Evolutionary conservation across 1,284 basidiomycete species (phyloP).

Genomic region (Puccinia hordei): DNA sequence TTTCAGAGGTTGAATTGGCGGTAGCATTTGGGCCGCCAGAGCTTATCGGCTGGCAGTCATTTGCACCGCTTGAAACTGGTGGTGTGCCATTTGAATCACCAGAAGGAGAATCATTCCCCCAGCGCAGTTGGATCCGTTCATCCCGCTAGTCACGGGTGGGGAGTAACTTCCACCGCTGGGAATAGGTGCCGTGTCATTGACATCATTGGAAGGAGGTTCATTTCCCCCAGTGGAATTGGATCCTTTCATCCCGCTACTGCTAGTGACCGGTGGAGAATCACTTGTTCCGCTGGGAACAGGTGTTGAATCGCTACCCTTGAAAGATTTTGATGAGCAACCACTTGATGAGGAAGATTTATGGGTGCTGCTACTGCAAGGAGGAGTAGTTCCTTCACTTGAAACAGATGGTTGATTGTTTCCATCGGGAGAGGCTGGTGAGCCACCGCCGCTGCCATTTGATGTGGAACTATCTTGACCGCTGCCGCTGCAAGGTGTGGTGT

Average conservation of each 20-base stretch:
- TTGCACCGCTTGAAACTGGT: constrained; percentile 1
- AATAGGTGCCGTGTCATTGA: background rate
- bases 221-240: background rate
- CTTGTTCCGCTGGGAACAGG: constrained; percentile 3
- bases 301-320: background rate
- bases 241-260: background rate
- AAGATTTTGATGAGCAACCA: background rate
- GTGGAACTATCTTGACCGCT: background rate
- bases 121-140: background rate
- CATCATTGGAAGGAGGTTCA: background rate
- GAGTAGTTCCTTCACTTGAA: background rate
- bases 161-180: background rate
- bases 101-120: background rate
- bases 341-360: background rate
- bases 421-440: background rate
- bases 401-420: background rate
- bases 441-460: background rate
- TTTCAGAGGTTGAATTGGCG: background rate
- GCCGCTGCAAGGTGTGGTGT: background rate
- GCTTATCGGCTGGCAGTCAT: background rate
- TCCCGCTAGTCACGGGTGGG: background rate
- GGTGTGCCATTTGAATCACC: background rate
- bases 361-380: constrained; percentile 6
- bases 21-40: background rate
- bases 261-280: background rate